These are phyloP conservation scores for Didymella sp. DNA, from an alignment of 2,329 filamentous ascomycete species.

Conservation along the genomic window DNA sequence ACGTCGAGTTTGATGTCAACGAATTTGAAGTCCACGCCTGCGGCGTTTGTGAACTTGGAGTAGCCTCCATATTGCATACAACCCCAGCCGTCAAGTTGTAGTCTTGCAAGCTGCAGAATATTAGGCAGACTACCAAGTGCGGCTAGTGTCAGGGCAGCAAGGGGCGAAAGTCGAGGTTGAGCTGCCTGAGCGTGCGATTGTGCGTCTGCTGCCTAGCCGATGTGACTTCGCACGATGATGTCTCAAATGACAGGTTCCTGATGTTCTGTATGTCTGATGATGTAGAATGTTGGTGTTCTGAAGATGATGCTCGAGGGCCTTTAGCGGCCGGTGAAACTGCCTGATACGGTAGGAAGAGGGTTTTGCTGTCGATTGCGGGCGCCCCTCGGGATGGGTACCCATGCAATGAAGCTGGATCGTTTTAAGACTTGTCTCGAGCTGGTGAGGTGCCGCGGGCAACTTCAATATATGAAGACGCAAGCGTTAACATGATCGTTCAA, in stretches of 20 bases:
- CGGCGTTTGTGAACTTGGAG: not conserved
- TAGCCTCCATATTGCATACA: constrained; percentile 4
- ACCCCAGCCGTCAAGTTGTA: not conserved
- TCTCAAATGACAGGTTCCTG: not conserved
- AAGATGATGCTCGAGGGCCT: constrained; percentile 8
- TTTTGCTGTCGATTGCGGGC: constrained; percentile 15
- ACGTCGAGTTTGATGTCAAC: not conserved
- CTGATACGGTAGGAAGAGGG: constrained; percentile 9
- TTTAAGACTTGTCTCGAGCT: not conserved
- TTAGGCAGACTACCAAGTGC: constrained; percentile 1
- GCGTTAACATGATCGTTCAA: not conserved
- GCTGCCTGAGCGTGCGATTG: not conserved
- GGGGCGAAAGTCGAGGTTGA: constrained; percentile 5
- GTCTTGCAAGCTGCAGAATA: constrained; percentile 5
- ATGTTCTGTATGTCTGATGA: not conserved
- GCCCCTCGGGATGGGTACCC: constrained; percentile 22
- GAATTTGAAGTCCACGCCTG: not conserved
- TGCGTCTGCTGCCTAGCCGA: constrained; percentile 7
- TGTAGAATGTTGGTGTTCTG: not conserved
- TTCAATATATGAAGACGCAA: not conserved
- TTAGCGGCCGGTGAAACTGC: constrained; percentile 16
- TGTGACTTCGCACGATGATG: not conserved
- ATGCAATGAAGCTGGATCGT: constrained; percentile 12
- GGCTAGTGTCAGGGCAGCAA: constrained; percentile 15
- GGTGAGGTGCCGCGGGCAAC: not conserved